Base-by-base conservation (phyloP, 495 filamentous ascomycete genomes). In the Talaromyces liani region DNA sequence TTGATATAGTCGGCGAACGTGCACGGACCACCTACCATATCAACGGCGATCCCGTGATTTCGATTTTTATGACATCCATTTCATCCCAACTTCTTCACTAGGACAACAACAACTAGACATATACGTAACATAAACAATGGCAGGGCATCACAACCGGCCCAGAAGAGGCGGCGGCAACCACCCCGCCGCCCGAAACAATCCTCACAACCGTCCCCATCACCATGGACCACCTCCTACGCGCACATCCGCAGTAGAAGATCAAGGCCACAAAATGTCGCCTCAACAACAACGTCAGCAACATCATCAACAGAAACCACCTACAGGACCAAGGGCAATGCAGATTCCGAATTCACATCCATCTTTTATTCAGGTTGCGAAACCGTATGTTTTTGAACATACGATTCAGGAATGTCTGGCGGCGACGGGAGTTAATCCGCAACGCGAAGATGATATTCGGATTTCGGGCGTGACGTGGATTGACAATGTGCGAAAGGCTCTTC, bases 401-500 rank as follows among this genome's bases (percentile, higher is more conserved):
- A 78, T 88, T 24, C 80, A 86, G 63, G 75, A 79, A 65, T 86
- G 83, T 62, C 75, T 88, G n/a, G 71, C 75, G 1, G 76, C 74
- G 12, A 77, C 82, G 70, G 81, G 80, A 0, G 76, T 84, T 34
- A 82, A 80, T 58, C 81, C 84, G 41, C 78, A 80, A 18, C 80
- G 82, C 22, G 91, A 96, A 68, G 90, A 92, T 65, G 79, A 71
- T 34, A 78, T 87, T 57, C 84, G 91, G 36, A 72, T 95, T 18
- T 87, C 89, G 65, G 92, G 91, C 39, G 85, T 95, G 0, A 80
- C 87, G 6, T 89, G 91, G 84, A 90, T 96, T 58, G 90, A 93
- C 70, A 87, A 82, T 69, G 88, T 92, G 12, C 82, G 92, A 25
- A 84, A 83, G 64, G 81, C 78, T 39, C 76, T 96, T 34, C 84